Evolutionary conservation across 1,139 yeast genomes (phyloP).

Genomic region (Taphrina populina): DNA sequence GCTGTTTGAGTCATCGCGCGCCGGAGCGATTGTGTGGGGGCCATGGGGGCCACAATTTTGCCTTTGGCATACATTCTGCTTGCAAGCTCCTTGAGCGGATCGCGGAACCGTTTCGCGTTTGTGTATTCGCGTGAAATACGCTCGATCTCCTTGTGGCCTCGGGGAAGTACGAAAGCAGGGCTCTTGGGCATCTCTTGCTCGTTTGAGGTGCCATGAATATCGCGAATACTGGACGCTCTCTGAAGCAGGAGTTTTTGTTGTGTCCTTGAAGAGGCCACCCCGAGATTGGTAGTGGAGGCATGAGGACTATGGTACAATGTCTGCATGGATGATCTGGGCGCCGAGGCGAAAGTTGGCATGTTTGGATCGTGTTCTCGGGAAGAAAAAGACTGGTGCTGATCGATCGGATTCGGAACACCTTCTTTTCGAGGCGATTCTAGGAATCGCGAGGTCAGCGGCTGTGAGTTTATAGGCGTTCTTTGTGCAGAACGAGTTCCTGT

Average conservation of each 20-base stretch:
- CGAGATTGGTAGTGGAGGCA: conserved; percentile 24
- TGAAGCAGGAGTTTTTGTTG: conserved; percentile 31
- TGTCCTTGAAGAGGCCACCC: conserved; percentile 24
- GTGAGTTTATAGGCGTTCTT: conserved; percentile 14
- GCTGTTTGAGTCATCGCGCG: conserved; percentile 23
- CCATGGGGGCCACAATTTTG: background rate
- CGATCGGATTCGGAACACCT: conserved; percentile 7
- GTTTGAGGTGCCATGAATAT: conserved; percentile 1
- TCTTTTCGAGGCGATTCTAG: conserved; percentile 25
- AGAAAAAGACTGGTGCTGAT: background rate
- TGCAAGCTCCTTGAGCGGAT: conserved; percentile 19
- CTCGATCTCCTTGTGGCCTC: conserved; percentile 25
- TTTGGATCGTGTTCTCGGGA: background rate
- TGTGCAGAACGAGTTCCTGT: background rate
- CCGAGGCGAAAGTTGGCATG: no score
- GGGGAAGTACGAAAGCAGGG: conserved; percentile 11
- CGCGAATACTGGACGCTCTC: conserved; percentile 24
- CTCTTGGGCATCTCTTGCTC: background rate
- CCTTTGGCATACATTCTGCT: conserved; percentile 15
- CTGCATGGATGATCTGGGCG: background rate
- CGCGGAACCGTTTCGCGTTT: conserved; percentile 25
- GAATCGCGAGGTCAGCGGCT: conserved; percentile 27
- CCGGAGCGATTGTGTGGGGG: conserved; percentile 1
- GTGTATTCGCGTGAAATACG: conserved; percentile 15
- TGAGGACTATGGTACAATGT: conserved; percentile 8